Conservation (phyloP, 225 moss, liverwort and hornwort genomes). For the Lunularia cruciata region DNA sequence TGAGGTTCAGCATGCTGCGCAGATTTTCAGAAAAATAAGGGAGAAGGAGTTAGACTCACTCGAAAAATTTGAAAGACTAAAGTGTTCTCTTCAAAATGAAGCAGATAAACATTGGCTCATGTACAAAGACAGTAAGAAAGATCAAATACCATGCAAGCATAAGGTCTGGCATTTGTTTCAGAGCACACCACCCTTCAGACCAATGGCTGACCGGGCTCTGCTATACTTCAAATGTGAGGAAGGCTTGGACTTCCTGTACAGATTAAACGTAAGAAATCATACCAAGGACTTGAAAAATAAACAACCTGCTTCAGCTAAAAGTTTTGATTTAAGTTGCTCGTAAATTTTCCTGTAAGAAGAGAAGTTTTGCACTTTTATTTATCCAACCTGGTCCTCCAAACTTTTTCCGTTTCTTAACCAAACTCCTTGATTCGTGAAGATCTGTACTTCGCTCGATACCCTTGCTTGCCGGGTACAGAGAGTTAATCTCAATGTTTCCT, state of each 20-base stretch:
- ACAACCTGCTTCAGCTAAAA: too few species aligned
- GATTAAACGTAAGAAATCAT: slow-evolving; percentile 42
- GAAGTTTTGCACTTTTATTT: too few species aligned
- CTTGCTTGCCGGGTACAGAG: too few species aligned
- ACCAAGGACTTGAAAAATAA: not conserved
- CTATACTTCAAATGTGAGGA: slow-evolving; percentile 70
- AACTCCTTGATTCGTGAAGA: too few species aligned
- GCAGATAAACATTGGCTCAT: slow-evolving; percentile 50
- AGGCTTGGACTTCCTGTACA: slow-evolving; percentile 60
- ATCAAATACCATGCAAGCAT: slow-evolving; percentile 55
- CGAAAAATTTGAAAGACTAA: slow-evolving; percentile 26
- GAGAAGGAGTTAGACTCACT: not conserved
- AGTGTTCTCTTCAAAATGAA: slow-evolving; percentile 35
- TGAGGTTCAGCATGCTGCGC: slow-evolving; percentile 49
- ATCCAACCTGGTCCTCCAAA: too few species aligned
- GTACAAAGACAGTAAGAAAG: slow-evolving; percentile 52
- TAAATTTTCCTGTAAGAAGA: too few species aligned
- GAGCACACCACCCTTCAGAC: slow-evolving; percentile 50
- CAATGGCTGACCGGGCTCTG: slow-evolving; percentile 26
- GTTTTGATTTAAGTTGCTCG: too few species aligned
- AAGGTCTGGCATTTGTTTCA: slow-evolving; percentile 51
- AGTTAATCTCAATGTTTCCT: too few species aligned
- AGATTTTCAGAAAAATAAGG: slow-evolving; percentile 36
- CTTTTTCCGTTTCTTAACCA: too few species aligned
- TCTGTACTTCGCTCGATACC: too few species aligned